Evolutionary conservation across 345 rosid species (phyloP), one percentile per base, ranked within the genome.

Genomic region (Dovyalis caffra): DNA sequence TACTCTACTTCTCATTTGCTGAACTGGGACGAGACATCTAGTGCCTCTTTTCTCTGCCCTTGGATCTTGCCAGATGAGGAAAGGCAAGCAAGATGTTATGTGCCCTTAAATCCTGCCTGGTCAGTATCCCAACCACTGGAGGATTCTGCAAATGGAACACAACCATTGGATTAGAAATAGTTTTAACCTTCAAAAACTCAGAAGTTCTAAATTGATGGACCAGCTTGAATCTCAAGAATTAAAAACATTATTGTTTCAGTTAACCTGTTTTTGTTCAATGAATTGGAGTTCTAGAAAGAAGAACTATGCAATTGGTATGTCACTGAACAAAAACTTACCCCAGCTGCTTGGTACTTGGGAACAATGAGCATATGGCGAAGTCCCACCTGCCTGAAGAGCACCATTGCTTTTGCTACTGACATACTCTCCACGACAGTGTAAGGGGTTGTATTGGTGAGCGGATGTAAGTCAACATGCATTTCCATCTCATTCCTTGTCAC

Each of bases 361-460:
- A 92, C 88, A 7, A 94, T 71, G 66, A 90, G 88, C 90, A 92
- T 43, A 72, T 94, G 98, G 5, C 98, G 79, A 12, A 89, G 93
- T 33, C 92, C 98, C 25, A 90, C 88, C 84, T 80, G 90, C 77
- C 98, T 74, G 86, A 92, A 94, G 25, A 92, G 87, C 73, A 94
- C 92, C 85, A 88, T 62, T 58, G 98, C 97, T 83, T 92, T 94
- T n/a, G 93, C 97, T 60, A 91, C 97, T 4, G 97, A 92, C 90
- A 88, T 88, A 86, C 88, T 91, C 76, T 92, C 97, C 84, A 90
- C 75, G 65, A 92, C 98, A 0, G 95, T 90, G 83, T 85, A 91
- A 65, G 98, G 97, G 1, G 97, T 90, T 74, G 97, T 87, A 85
- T 94, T 94, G 70, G 93, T 86, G 9, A 94, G 88, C 73, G 97